These are phyloP conservation scores for Botrytis pseudocinerea DNA, from an alignment of 2,329 filamentous ascomycete genomes.

Conservation along the genomic window DNA sequence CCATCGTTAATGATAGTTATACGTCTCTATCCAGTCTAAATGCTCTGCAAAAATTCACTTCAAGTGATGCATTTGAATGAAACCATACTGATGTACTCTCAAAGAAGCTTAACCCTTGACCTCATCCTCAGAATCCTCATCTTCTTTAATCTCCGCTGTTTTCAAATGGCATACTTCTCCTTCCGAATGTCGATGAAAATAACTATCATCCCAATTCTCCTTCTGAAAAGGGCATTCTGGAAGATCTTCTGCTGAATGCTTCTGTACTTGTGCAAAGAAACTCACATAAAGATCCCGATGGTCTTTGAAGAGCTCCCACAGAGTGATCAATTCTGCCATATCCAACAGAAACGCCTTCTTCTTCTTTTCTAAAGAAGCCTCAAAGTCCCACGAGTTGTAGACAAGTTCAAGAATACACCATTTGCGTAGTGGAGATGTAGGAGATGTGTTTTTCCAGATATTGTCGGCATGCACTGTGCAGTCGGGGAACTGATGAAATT, in stretches of 20 bases:
- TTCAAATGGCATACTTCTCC: background rate
- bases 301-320: background rate
- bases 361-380: background rate
- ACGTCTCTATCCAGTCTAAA: background rate
- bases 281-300: background rate
- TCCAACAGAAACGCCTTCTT: background rate
- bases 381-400: background rate
- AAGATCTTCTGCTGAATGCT: background rate
- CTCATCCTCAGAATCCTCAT: background rate
- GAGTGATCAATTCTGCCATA: rapidly evolving
- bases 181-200: background rate
- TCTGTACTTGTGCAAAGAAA: background rate
- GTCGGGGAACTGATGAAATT: too few relatives aligned
- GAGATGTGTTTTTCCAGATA: background rate
- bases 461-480: background rate
- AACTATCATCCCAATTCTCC: background rate
- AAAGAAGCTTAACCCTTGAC: background rate
- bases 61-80: background rate
- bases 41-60: rapidly evolving
- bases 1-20: rapidly evolving
- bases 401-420: background rate
- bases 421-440: background rate
- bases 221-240: background rate
- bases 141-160: background rate
- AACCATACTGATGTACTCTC: background rate